Base-by-base conservation (phyloP, 495 filamentous ascomycete genomes). In the Thermochaetoides thermophila region DNA sequence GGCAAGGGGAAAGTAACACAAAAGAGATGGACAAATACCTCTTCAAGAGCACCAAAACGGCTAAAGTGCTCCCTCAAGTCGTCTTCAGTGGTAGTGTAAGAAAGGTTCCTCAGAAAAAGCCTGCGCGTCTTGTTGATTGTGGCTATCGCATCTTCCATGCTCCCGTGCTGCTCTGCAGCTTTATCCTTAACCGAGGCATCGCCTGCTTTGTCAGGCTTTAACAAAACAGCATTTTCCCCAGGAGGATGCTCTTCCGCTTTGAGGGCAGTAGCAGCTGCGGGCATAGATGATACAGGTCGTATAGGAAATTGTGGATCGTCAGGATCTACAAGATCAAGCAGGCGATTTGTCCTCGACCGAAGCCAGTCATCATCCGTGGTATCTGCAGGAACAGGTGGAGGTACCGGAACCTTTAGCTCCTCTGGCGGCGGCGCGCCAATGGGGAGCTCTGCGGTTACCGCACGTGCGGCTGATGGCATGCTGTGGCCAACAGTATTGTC, bases 281-380 rank as follows among this genome's bases (percentile, higher is more conserved):
- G 11, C 3, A 30, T 40, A 8, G 45, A 13, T 24, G 21, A 6
- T 24, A 6, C 21, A 6, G 52, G 42, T 11, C 36, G 39, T 23
- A 38, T n/a, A 3, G 40, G 11, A 38, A 60, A 48, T 0, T 39
- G 39, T 4, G 57, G 40, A 29, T 67, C 66, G 27, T 69, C 60
- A 2, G 60, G 64, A 32, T 87, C 83, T 14, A 82, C 62, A 14
- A 96, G 60, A 48, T 84, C 91, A 22, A 96, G 65, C 29, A 95
- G 57, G 42, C 91, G 73, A 52, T 76, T 95, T n/a, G 85, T 95
- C 42, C 82, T 77, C 25, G 81, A 91, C 25, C 89, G 76, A 31
- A 94, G 64, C 89, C 89, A 99, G 50, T 99, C 89, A 28, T 72
- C 68, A 51, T 97, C 91, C 8, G 77, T 76, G 14, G 71, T 63